These are phyloP conservation scores for Moringa oleifera DNA, from an alignment of 345 rosid species.

Conservation along the genomic window DNA sequence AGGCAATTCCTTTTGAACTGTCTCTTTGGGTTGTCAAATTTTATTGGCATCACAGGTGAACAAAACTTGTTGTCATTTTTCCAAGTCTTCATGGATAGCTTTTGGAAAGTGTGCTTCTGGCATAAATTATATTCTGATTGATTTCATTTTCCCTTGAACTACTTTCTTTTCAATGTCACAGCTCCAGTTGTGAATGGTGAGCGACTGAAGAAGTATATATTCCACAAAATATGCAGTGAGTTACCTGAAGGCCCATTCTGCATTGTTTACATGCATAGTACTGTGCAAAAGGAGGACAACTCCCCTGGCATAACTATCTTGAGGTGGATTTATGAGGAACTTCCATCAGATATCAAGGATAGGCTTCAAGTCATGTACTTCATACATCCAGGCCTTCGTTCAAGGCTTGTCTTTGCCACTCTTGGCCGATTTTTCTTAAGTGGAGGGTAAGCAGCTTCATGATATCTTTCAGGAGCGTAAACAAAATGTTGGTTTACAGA, in stretches of 20 bases:
- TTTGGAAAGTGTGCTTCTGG: no score
- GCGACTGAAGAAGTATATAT: constrained; percentile 72
- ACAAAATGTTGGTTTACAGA: not conserved
- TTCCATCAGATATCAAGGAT: constrained; percentile 60
- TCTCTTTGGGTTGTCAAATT: no score
- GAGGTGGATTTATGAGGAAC: constrained; percentile 95
- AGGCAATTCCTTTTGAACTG: no score
- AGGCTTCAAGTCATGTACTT: constrained; percentile 80
- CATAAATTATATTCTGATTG: constrained; percentile 2
- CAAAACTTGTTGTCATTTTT: no score
- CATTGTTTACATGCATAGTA: constrained; percentile 78
- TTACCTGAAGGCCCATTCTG: constrained; percentile 78
- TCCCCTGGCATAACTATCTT: constrained; percentile 76
- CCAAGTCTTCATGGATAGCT: no score
- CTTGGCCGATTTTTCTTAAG: constrained; percentile 88
- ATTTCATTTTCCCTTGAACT: constrained; percentile 3
- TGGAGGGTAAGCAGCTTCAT: constrained; percentile 60
- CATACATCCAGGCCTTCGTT: constrained; percentile 83
- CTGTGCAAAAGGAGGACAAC: constrained; percentile 82
- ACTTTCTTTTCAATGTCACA: constrained; percentile 21
- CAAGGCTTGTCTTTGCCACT: constrained; percentile 78
- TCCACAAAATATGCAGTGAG: constrained; percentile 64
- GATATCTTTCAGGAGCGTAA: not conserved
- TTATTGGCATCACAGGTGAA: no score
- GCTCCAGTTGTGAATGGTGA: constrained; percentile 84